Evolutionary conservation across 139 green algal genomes (phyloP).

Genomic region (Choricystis sp.): DNA sequence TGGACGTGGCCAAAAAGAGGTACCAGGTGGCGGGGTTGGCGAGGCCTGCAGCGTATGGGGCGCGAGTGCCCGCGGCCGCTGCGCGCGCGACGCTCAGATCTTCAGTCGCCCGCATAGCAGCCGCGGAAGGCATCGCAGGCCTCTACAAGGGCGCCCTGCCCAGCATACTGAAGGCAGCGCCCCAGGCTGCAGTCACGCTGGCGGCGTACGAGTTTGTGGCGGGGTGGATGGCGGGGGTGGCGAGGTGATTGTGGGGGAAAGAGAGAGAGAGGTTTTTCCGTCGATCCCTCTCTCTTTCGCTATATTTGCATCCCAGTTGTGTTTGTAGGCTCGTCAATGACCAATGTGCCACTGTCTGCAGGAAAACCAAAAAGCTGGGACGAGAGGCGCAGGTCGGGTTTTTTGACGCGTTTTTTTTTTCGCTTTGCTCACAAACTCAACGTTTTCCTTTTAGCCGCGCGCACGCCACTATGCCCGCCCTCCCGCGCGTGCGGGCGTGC

Average conservation of each 20-base stretch:
- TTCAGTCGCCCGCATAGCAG: constrained; percentile 37
- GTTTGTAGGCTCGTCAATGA: no score
- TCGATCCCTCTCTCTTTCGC: no score
- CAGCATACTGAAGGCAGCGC: constrained; percentile 84
- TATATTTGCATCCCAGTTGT: no score
- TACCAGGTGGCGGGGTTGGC: constrained; percentile 56
- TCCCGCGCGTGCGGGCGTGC: no score
- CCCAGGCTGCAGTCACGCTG: constrained; percentile 83
- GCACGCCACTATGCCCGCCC: no score
- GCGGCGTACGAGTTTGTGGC: constrained; percentile 44
- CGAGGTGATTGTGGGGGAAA: no score
- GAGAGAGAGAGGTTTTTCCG: no score
- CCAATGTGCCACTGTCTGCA: no score
- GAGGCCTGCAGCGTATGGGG: constrained; percentile 22
- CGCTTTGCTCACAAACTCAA: no score
- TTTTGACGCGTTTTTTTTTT: constrained; percentile 1
- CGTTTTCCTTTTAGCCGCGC: no score
- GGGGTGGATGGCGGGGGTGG: not conserved
- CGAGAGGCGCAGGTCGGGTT: no score
- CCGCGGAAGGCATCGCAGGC: constrained; percentile 52
- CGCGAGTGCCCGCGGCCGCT: constrained; percentile 36
- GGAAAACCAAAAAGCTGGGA: no score
- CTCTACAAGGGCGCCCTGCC: constrained; percentile 88
- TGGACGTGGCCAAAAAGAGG: constrained; percentile 97
- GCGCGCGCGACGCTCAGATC: constrained; percentile 25